Percentiles rank a stretch among this genome's conserved stretches.
phyloP scores from a whole-genome alignment of 2,329 filamentous ascomycete genomes.

The Myriosclerotinia scirpicola region DNA sequence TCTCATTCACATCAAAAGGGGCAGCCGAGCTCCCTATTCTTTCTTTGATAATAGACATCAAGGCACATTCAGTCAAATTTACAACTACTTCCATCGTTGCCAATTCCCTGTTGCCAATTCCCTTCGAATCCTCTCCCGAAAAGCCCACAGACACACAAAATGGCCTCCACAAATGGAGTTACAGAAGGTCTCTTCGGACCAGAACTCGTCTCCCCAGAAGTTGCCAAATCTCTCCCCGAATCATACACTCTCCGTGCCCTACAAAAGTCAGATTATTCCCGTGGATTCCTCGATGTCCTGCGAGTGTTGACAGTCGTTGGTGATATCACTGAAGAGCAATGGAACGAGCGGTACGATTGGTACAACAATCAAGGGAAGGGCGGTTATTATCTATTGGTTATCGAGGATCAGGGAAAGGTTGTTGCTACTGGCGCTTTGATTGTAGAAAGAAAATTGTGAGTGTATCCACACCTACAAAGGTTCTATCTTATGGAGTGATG shows the following conservation, averaged over 20 bases:
- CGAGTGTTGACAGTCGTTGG: conserved; percentile 91
- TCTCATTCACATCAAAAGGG: conserved; percentile 11
- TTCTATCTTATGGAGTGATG: background rate
- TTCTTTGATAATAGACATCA: background rate
- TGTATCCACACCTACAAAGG: conserved; percentile 30
- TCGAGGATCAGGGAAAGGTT: conserved; percentile 66
- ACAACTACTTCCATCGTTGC: background rate
- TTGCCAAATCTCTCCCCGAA: conserved; percentile 70
- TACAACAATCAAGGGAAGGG: conserved; percentile 64
- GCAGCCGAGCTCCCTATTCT: background rate
- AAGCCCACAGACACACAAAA: background rate
- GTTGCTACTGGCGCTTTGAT: conserved; percentile 91
- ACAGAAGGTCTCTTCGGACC: conserved; percentile 71
- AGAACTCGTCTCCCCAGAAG: conserved; percentile 73
- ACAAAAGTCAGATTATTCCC: conserved; percentile 71
- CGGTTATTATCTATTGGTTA: conserved; percentile 82
- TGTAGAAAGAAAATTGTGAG: conserved; percentile 91
- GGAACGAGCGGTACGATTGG: conserved; percentile 78
- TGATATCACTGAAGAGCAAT: conserved; percentile 73
- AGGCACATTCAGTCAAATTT: background rate
- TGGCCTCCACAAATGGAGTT: conserved; percentile 24
- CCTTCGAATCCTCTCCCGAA: too few relatives aligned
- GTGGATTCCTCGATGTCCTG: conserved; percentile 87
- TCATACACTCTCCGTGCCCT: conserved; percentile 83
- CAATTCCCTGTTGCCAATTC: background rate